Base-by-base conservation (phyloP, 2,329 filamentous ascomycete species). In the Venturia aucupariae region DNA sequence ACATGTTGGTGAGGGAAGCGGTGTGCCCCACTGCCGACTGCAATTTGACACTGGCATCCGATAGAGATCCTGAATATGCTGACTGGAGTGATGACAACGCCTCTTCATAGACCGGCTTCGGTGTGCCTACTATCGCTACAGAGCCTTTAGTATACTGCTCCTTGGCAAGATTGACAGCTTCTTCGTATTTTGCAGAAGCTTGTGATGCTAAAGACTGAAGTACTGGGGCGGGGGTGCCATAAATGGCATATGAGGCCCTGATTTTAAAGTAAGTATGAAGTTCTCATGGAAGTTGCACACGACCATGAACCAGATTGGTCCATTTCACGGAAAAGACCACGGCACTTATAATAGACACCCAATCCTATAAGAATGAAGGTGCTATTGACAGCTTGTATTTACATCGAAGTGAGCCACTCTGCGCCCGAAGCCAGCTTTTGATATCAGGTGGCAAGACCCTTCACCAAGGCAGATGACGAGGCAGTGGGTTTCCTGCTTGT, bases 101-200 rank as follows among this genome's bases (percentile, higher is more conserved):
- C 67, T 90, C 80, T 68, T 90, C 80, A 67, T 91, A 86, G 4
- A 84, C 81, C 8, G 89, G 88, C 70, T 88, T 84, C 1, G 87
- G 84, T 30, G 86, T 86, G 39, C 88, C 88, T 35, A 84, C 85
- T 46, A 90, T 81, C 69, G 90, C 83, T 4, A 80, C 82, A 1
- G 87, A 90, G 1, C 89, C 79, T 32, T 84, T 80, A 0, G 82
- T 82, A 69, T 90, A 90, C 63, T 88, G 86, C 48, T 84, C 80
- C n/a, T 85, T 84, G 4, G 89, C 90, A 48, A 82, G 78, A 54
- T 82, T 83, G 11, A 89, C 75, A 24, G 89, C 89, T 30, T 82
- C 82, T 10, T 82, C 83, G 73, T 90, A 92, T 8, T 82, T 84
- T 13, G 77, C 77, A 68, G 72, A 76, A 7, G 81, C 80, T 66